Base-by-base conservation (phyloP, 1,284 basidiomycete genomes). In the Trichosporon inkin region DNA sequence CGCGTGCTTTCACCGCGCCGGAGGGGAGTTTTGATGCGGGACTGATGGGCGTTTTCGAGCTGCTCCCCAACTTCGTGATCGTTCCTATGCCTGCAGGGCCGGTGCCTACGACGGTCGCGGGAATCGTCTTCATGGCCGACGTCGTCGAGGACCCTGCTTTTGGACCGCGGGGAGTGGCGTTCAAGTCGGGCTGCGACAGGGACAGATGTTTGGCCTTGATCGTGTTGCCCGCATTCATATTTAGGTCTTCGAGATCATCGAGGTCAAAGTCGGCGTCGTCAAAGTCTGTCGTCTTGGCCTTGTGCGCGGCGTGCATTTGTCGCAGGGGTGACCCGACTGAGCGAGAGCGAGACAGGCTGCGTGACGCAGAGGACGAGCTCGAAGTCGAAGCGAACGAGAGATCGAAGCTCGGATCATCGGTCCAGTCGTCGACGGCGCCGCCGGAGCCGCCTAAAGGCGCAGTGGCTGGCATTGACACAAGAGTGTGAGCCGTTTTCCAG, bases 381-480 rank as follows among this genome's bases (percentile, higher is more conserved):
- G 63, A 64, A 6, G 57, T 55, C 1, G 64, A 63, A 20, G 68
- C 65, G 57, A 22, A 44, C 14, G 60, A 54, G 14, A 75, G 54
- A 53, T 74, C 71, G 56, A 76, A 76, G 11, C 72, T 73, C 6
- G 68, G 68, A 52, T 75, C 72, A 28, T 76, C 70, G 10, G 68
- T 63, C 74, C 74, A 76, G 62, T 76, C 71, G 40, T 76, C 74
- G 2, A 32, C 44, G 16, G 44, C 24, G 44, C 44, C 44, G 44
- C 22, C 41, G 14, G 44, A 49, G 44, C 44, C 44, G 44, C 44
- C 44, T 32, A 49, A 49, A 2, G 44, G 44, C 44, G 44, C 22
- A n/a, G 24, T 49, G 16, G 24, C 28, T 22, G 44, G 28, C 44
- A 49, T 49, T 49, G 22, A 49, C 7, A 22, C 7, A 3, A 6